Conservation (phyloP, 345 rosid species). For the Citrus reticulata region DNA sequence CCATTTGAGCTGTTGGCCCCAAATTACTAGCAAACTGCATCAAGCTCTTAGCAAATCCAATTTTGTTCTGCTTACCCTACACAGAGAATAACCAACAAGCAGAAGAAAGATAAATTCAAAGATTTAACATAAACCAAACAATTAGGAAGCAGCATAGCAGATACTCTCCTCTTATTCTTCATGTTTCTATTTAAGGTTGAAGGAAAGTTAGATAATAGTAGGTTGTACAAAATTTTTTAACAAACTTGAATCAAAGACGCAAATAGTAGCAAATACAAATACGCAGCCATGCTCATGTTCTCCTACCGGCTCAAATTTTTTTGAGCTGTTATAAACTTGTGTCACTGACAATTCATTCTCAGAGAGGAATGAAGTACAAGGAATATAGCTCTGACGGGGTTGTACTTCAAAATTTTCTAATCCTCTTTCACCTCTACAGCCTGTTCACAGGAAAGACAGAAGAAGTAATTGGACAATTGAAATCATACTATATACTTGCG, state of each 20-base stretch:
- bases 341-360: conserved; percentile 15
- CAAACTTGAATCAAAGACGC: not conserved
- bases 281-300: not conserved
- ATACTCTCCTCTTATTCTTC: not conserved
- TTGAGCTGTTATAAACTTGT: conserved; percentile 10
- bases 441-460: conserved; percentile 10
- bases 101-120: not conserved
- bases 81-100: conserved; percentile 5
- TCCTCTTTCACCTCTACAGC: not conserved
- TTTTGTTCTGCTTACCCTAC: conserved; percentile 7
- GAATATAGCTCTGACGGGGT: conserved; percentile 15
- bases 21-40: conserved; percentile 17
- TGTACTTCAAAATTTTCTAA: not conserved
- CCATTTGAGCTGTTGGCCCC: conserved; percentile 27
- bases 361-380: conserved; percentile 1
- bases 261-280: not conserved
- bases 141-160: not conserved
- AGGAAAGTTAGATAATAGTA: conserved; percentile 1
- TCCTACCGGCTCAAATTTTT: conserved; percentile 16
- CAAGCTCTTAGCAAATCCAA: conserved; percentile 19
- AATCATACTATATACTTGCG: not conserved
- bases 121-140: not conserved
- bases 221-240: not conserved
- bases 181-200: not conserved
- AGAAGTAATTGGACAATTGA: not conserved